Evolutionary conservation across 768 basidiomycete genomes (phyloP), one percentile per base, ranked within the genome.

Genomic region (Termitomyces sp.): DNA sequence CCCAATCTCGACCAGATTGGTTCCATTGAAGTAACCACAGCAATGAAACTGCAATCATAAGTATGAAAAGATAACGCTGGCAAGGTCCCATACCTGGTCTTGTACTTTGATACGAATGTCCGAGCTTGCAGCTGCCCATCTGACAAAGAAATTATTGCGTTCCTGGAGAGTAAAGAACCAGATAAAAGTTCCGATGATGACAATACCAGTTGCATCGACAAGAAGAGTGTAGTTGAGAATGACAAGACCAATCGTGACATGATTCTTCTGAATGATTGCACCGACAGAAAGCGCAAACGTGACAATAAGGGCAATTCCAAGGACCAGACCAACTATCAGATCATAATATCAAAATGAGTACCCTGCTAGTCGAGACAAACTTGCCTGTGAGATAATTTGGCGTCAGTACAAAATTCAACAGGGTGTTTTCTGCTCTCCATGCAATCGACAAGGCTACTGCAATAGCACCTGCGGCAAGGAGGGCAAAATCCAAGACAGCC

Each of bases 131-230:
- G 69, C 69, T 13, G 74, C 59, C 80, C 86, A 95, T 26, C 83
- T 71, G 0, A 59, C 59, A 60, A 83, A 80, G 72, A 86, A 95
- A 64, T 90, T 83, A 45, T 73, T 71, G 28, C 87, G 83, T 68
- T 92, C 87, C 56, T 79, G 71, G 18, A 95, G 77, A 6, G 92
- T 92, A 67, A 74, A 90, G 72, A 88, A 84, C 94, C 94, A 96
- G 52, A 95, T 74, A 62, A 82, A 80, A 22, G 86, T 81, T 59
- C 90, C 92, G 28, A 91, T 72, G 53, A 85, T 65, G 50, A 87
- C 71, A 43, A 88, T 79, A 26, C 78, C 77, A 45, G 88, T 63
- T 8, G 79, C 80, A 64, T 94, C 86, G 42, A 77, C 56, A 36
- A 94, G 70, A 53, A 94, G 84, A 28, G 77, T 64, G 76, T 87